These are phyloP conservation scores for Chaetoceros tenuissimus DNA, from an alignment of 108 stramenopile species.

Conservation along the genomic window DNA sequence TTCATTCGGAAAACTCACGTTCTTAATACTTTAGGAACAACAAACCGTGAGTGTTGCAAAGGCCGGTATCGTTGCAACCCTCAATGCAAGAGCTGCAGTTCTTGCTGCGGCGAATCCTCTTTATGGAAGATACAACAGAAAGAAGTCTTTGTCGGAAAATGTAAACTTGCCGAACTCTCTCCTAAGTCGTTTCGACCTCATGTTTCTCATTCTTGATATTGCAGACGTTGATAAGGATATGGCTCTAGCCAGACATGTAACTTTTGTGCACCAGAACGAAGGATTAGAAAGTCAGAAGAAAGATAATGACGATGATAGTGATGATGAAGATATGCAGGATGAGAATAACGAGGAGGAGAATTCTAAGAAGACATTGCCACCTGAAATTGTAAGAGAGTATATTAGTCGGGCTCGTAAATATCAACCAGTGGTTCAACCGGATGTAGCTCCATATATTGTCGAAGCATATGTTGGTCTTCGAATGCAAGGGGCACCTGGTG, in stretches of 20 bases:
- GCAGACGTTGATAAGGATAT: conserved; percentile 86
- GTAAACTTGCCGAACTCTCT: conserved; percentile 97
- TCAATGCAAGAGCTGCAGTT: conserved; percentile 97
- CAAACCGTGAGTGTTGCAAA: conserved; percentile 98
- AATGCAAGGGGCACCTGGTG: conserved; percentile 59
- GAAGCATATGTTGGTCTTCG: conserved; percentile 95
- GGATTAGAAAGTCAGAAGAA: conserved; percentile 38
- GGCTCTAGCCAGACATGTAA: conserved; percentile 95
- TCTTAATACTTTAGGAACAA: conserved; percentile 54
- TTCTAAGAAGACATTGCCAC: conserved; percentile 36
- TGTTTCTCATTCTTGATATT: conserved; percentile 94
- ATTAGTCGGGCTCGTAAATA: conserved; percentile 85
- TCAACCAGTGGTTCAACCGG: conserved; percentile 86
- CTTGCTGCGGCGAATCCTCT: conserved; percentile 99
- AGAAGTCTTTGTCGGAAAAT: conserved; percentile 87
- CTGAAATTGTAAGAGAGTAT: conserved; percentile 89
- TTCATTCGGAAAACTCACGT: too few relatives aligned
- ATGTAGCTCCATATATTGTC: conserved; percentile 91
- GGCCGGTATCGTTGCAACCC: conserved; percentile 97
- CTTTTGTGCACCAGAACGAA: conserved; percentile 95
- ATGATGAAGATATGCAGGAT: conserved; percentile 6
- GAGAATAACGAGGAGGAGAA: conserved; percentile 19
- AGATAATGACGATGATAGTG: conserved; percentile 25
- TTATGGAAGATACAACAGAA: conserved; percentile 89
- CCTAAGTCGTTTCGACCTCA: conserved; percentile 95